These are phyloP conservation scores for Heliosperma pusillum DNA, from an alignment of 148 eudicot genomes.

Conservation along the genomic window DNA sequence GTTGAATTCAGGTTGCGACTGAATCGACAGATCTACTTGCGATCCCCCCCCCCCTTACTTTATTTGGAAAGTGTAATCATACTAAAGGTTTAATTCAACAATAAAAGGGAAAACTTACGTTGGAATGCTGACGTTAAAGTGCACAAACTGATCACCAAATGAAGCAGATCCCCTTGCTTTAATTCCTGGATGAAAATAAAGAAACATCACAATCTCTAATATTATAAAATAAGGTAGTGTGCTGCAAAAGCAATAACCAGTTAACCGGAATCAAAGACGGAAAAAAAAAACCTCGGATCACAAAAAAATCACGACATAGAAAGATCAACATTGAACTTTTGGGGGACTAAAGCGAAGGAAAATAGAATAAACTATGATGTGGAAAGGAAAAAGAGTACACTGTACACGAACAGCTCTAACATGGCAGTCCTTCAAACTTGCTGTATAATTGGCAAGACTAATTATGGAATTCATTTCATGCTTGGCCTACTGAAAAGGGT, in stretches of 20 bases:
- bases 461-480: not conserved
- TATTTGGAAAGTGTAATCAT: not conserved
- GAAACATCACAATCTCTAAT: not conserved
- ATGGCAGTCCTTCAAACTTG: not conserved
- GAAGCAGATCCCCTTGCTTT: constrained; percentile 66
- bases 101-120: constrained; percentile 41
- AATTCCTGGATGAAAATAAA: constrained; percentile 51
- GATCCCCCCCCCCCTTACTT: not conserved
- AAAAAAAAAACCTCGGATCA: not conserved
- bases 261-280: not conserved
- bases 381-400: not conserved
- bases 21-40: not conserved
- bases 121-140: constrained; percentile 90
- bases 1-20: not conserved
- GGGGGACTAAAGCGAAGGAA: not conserved
- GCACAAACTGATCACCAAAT: constrained; percentile 86
- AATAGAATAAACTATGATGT: not conserved
- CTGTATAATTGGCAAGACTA: not conserved
- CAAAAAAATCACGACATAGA: not conserved
- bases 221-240: not conserved
- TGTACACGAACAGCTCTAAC: not conserved
- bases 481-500: not conserved
- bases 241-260: not conserved
- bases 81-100: not conserved
- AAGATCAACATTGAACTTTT: not conserved